phyloP scores from a whole-genome alignment of 2,329 filamentous ascomycete genomes.

The Penicillium sp. region DNA sequence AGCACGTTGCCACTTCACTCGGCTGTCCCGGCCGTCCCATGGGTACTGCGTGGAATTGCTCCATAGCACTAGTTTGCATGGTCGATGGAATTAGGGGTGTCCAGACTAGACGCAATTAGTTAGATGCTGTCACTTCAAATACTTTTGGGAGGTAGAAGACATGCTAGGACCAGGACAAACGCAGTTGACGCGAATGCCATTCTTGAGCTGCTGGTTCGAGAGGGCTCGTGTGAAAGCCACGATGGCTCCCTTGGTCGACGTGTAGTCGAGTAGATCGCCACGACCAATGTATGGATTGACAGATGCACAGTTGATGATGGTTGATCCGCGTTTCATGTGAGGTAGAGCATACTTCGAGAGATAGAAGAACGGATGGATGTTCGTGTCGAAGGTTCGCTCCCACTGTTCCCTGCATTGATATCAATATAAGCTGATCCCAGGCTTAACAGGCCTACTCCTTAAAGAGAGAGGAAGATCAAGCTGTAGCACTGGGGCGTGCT shows the following conservation, averaged over 20 bases:
- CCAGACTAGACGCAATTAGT: conserved; percentile 58
- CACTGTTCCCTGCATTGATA: conserved; percentile 67
- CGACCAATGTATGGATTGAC: conserved; percentile 83
- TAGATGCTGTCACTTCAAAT: not conserved
- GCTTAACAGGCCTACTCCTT: not conserved
- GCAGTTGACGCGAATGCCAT: conserved; percentile 75
- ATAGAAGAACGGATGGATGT: conserved; percentile 82
- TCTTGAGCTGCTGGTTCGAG: conserved; percentile 70
- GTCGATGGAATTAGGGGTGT: conserved; percentile 73
- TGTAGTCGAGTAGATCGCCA: conserved; percentile 79
- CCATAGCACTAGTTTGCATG: conserved; percentile 69
- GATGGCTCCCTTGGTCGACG: conserved; percentile 71
- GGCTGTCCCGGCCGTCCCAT: conserved; percentile 79
- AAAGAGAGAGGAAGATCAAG: not conserved
- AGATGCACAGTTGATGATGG: conserved; percentile 83
- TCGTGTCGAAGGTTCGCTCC: conserved; percentile 76
- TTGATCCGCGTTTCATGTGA: conserved; percentile 72
- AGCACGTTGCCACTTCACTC: conserved; percentile 77
- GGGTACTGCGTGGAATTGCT: conserved; percentile 68
- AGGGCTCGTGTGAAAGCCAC: conserved; percentile 76
- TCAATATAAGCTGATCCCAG: not conserved
- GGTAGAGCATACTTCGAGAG: conserved; percentile 74
- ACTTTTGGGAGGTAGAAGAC: conserved; percentile 8
- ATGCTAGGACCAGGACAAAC: conserved; percentile 70
- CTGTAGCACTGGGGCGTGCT: conserved; percentile 23